Base-by-base conservation (phyloP, 345 rosid species). In the Citrus glauca region DNA sequence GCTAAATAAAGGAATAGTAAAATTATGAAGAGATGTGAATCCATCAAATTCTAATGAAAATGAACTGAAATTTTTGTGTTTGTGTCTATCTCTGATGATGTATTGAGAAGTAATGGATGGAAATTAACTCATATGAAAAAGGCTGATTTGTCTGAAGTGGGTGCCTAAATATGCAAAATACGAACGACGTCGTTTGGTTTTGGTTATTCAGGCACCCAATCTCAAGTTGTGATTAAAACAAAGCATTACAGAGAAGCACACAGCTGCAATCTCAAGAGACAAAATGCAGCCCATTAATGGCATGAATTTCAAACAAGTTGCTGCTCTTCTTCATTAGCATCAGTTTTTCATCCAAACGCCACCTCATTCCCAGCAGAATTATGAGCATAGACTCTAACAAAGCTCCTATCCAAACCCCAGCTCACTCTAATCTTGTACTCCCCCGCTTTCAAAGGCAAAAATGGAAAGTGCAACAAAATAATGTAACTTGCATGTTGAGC, bases 261-360 rank as follows among this genome's bases (percentile, higher is more conserved):
- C 9, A 10, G 85, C 81, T 0, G 82, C 85, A 77, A 81, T 81
- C 25, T 84, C 87, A 25, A 86, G 53, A 4, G 85, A 37, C 81
- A 78, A 30, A 4, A 67, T 86, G 83, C 35, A 74, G 85, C 22
- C 82, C 89, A 71, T 72, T 82, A 72, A 86, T 82, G 25, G 80
- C 84, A 9, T 79, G 81, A 71, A 86, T 82, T 38, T 69, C 78
- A 79, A 84, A 84, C 37, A 81, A 71, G 66, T 72, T 64, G 9
- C 8, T 22, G 9, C 7, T 38, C 72, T 82, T 82, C 10, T 60
- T 40, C 48, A 40, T 40, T 33, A 4, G 25, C 82, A 59, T 87
- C 25, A 13, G 85, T 87, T 78, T 77, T 84, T 27, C 82, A 85
- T 73, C 89, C 87, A 72, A 19, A 82, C 28, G 73, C 85, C 64